A percentile compares a stretch with the other conserved stretches of the same genome.
phyloP scores from a whole-genome alignment of 768 basidiomycete species.

The Auricularia auricula-judae region DNA sequence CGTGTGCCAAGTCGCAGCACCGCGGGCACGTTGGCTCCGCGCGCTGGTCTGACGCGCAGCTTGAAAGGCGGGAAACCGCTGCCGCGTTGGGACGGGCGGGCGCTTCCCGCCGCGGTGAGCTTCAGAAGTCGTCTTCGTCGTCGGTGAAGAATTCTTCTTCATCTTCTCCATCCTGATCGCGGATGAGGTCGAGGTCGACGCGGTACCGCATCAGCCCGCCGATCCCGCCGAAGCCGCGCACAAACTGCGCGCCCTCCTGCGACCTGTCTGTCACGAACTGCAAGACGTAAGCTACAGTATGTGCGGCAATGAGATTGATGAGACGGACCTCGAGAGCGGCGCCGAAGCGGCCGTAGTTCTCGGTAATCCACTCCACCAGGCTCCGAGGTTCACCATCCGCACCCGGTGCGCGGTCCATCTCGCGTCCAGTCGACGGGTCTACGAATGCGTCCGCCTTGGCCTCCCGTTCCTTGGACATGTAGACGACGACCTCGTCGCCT shows the following conservation, averaged over 20 bases:
- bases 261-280: conserved; percentile 88
- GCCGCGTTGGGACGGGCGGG: neutral
- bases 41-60: no score
- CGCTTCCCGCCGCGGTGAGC: conserved; percentile 48
- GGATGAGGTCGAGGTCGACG: conserved; percentile 84
- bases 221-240: conserved; percentile 97
- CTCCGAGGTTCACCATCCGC: conserved; percentile 55
- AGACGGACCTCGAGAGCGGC: conserved; percentile 59
- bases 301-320: neutral
- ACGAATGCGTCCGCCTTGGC: conserved; percentile 90
- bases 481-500: conserved; percentile 72
- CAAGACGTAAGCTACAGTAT: neutral
- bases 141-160: conserved; percentile 78
- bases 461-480: conserved; percentile 64
- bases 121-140: conserved; percentile 68
- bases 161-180: conserved; percentile 55
- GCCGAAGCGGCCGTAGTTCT: conserved; percentile 97
- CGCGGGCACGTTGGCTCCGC: no score
- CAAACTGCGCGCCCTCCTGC: conserved; percentile 96
- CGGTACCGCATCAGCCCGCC: conserved; percentile 94
- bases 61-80: no score
- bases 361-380: conserved; percentile 96
- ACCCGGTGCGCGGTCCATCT: conserved; percentile 72
- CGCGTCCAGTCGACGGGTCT: conserved; percentile 87
- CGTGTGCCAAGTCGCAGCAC: no score